These are phyloP conservation scores for Cryptococcus sp. DNA, from an alignment of 1,284 basidiomycete genomes.

Conservation along the genomic window DNA sequence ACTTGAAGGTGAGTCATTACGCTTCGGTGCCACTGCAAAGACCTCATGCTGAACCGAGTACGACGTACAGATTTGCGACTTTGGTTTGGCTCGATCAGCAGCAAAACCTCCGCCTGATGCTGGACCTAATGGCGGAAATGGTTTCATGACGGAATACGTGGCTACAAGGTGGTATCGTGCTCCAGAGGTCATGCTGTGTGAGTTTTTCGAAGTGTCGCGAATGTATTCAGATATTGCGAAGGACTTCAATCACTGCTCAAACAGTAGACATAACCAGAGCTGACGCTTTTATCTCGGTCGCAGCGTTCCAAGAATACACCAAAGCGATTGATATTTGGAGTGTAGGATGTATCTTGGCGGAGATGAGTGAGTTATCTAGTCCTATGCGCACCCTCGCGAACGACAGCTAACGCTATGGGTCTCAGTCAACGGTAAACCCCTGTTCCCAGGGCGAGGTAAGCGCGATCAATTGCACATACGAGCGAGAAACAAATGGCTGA, in stretches of 20 bases:
- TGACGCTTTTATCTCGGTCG: not conserved
- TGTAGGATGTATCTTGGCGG: constrained; percentile 88
- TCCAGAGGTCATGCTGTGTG: constrained; percentile 87
- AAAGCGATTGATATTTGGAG: constrained; percentile 92
- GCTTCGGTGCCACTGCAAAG: not conserved
- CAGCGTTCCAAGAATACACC: constrained; percentile 86
- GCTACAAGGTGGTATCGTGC: constrained; percentile 93
- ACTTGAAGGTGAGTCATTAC: constrained; percentile 69
- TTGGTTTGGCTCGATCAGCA: constrained; percentile 83
- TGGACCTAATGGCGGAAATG: constrained; percentile 72
- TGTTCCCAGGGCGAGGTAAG: constrained; percentile 86
- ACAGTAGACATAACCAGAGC: no score
- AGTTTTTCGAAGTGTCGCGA: constrained; percentile 11
- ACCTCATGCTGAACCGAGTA: not conserved
- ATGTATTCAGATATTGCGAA: no score
- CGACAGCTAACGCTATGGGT: not conserved
- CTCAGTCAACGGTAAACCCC: constrained; percentile 72
- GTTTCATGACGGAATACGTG: constrained; percentile 94
- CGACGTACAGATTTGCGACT: constrained; percentile 71
- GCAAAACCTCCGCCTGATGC: constrained; percentile 72
- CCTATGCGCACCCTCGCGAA: no score
- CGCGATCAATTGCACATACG: constrained; percentile 35
- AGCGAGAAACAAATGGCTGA: not conserved
- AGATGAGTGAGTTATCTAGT: constrained; percentile 63
- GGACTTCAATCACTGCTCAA: no score